Evolutionary conservation across 257 asterid species (phyloP).

Genomic region (Nicotiana knightiana): DNA sequence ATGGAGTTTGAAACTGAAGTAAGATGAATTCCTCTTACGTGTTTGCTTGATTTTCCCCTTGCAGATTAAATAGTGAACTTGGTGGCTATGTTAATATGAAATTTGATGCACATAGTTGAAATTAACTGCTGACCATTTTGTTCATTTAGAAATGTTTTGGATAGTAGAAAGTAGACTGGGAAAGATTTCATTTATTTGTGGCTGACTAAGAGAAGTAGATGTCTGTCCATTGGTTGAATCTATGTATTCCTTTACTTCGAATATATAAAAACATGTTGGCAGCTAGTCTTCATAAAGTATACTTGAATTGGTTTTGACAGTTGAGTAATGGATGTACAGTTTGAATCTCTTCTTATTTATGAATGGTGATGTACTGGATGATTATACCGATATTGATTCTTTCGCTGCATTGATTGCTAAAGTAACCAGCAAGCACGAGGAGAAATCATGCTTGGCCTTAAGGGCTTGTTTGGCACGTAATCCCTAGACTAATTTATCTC

Average conservation of each 20-base stretch:
- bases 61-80: neutral
- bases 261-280: neutral
- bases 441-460: neutral
- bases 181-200: neutral
- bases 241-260: neutral
- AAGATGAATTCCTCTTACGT: neutral
- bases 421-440: neutral
- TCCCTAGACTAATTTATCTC: too few relatives aligned
- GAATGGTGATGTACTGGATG: neutral
- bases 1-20: conserved; percentile 21
- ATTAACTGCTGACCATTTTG: conserved; percentile 27
- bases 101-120: conserved; percentile 24
- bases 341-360: neutral
- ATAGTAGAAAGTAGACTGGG: neutral
- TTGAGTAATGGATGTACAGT: neutral
- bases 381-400: neutral
- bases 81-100: neutral
- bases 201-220: neutral
- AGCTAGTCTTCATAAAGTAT: neutral
- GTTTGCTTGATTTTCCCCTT: neutral
- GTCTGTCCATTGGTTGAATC: neutral
- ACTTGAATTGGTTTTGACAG: neutral
- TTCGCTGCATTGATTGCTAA: neutral
- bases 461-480: neutral
- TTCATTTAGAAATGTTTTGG: conserved; percentile 9